phyloP scores from a whole-genome alignment of 352 stramenopile species.

The Phytophthora sansomeana region DNA sequence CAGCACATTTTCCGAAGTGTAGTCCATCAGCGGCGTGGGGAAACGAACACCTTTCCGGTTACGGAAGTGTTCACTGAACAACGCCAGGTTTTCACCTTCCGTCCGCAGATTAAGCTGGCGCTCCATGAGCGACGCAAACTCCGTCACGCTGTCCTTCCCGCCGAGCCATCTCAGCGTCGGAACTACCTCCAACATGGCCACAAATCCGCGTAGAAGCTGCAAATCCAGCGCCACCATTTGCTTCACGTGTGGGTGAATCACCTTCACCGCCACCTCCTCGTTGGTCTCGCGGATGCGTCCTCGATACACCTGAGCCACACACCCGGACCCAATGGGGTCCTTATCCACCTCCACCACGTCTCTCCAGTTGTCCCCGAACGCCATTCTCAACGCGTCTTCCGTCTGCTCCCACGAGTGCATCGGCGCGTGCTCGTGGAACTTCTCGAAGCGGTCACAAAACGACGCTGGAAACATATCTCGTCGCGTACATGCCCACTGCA shows the following conservation, averaged over 20 bases:
- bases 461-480: slow-evolving; percentile 93
- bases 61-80: slow-evolving; percentile 83
- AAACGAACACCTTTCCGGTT: slow-evolving; percentile 73
- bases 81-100: slow-evolving; percentile 90
- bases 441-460: slow-evolving; percentile 92
- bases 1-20: slow-evolving; percentile 86
- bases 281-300: slow-evolving; percentile 71
- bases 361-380: slow-evolving; percentile 90
- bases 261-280: slow-evolving; percentile 91
- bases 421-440: slow-evolving; percentile 90
- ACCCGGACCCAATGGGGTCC: slow-evolving; percentile 90
- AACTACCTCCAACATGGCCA: slow-evolving; percentile 72
- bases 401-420: slow-evolving; percentile 92
- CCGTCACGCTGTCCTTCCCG: slow-evolving; percentile 79
- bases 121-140: slow-evolving; percentile 90
- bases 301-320: slow-evolving; percentile 95
- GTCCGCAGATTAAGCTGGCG: slow-evolving; percentile 92
- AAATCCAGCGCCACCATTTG: slow-evolving; percentile 91
- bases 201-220: slow-evolving; percentile 67
- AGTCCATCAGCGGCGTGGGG: slow-evolving; percentile 72
- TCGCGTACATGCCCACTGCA: slow-evolving; percentile 95
- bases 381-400: slow-evolving; percentile 72
- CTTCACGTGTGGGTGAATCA: slow-evolving; percentile 93
- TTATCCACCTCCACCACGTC: slow-evolving; percentile 61
- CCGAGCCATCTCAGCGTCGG: slow-evolving; percentile 75